A percentile compares a stretch with the other conserved stretches of the same genome.
These are phyloP conservation scores for Dendrobium huoshanense DNA, from an alignment of 106 monocot genomes.

Conservation along the genomic window DNA sequence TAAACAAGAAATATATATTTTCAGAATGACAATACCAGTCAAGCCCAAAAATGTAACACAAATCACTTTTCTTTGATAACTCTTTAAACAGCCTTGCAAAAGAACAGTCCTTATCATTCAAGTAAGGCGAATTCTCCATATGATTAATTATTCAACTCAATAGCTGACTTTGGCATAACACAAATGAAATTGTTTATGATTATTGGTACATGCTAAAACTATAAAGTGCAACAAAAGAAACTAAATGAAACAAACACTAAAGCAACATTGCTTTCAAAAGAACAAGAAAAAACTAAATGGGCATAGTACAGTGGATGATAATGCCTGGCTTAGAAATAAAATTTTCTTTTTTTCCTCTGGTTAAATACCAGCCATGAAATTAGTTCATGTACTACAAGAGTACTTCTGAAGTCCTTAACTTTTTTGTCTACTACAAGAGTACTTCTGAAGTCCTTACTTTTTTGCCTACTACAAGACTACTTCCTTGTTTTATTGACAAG, in stretches of 20 bases:
- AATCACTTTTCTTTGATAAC: background rate
- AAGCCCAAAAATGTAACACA: background rate
- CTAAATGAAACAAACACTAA: background rate
- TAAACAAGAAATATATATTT: background rate
- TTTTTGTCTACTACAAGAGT: background rate
- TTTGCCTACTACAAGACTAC: background rate
- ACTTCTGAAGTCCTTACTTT: background rate
- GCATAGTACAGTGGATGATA: background rate
- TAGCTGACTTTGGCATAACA: background rate
- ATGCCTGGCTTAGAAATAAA: background rate
- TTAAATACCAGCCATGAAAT: background rate
- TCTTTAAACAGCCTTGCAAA: background rate
- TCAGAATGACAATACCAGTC: background rate
- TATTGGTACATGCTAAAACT: background rate
- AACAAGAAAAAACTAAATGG: background rate
- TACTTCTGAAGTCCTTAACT: background rate
- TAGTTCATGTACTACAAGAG: background rate
- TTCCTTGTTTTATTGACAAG: background rate
- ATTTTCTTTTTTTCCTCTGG: background rate
- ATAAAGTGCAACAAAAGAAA: background rate
- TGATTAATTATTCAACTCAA: background rate
- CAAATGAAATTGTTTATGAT: background rate
- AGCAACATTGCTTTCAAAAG: background rate
- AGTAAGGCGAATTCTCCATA: background rate
- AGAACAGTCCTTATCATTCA: background rate